phyloP scores from a whole-genome alignment of 352 stramenopile genomes.

The Globisporangium radiosum region DNA sequence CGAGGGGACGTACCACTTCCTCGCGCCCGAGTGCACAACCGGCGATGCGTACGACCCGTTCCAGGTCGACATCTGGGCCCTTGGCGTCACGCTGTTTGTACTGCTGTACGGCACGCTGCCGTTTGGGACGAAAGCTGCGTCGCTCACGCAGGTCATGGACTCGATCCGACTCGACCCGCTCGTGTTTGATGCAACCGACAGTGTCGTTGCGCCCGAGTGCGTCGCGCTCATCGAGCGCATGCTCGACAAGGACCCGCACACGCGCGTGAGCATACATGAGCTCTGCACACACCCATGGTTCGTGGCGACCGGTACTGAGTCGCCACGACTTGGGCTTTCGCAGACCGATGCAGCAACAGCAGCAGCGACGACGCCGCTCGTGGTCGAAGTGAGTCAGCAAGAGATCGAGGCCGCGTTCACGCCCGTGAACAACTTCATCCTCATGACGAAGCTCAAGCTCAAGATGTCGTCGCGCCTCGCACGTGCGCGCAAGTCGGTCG shows the following conservation, averaged over 20 bases:
- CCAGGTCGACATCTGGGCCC: slow-evolving; percentile 77
- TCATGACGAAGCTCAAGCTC: slow-evolving; percentile 74
- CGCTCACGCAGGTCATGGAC: slow-evolving; percentile 61
- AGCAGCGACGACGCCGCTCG: not conserved
- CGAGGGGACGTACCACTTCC: slow-evolving; percentile 84
- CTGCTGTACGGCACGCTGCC: slow-evolving; percentile 62
- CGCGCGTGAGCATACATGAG: slow-evolving; percentile 45
- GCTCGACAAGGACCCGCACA: slow-evolving; percentile 50
- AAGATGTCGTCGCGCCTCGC: slow-evolving; percentile 55
- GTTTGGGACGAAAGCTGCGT: slow-evolving; percentile 51
- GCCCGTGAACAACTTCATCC: slow-evolving; percentile 76
- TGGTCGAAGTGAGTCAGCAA: slow-evolving; percentile 43
- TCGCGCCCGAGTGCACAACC: slow-evolving; percentile 75
- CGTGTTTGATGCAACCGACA: slow-evolving; percentile 16
- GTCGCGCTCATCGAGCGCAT: slow-evolving; percentile 33
- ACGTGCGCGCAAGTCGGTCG: slow-evolving; percentile 23
- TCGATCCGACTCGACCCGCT: slow-evolving; percentile 61
- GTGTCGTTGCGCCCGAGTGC: slow-evolving; percentile 32
- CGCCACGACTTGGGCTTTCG: not conserved
- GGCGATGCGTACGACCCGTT: slow-evolving; percentile 71
- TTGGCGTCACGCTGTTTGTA: slow-evolving; percentile 74
- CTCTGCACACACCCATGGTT: slow-evolving; percentile 57
- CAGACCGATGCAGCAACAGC: not conserved
- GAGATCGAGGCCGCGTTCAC: slow-evolving; percentile 76
- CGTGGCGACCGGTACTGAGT: not conserved